These are phyloP conservation scores for Anisogramma anomala DNA, from an alignment of 2,329 filamentous ascomycete genomes.

Conservation along the genomic window DNA sequence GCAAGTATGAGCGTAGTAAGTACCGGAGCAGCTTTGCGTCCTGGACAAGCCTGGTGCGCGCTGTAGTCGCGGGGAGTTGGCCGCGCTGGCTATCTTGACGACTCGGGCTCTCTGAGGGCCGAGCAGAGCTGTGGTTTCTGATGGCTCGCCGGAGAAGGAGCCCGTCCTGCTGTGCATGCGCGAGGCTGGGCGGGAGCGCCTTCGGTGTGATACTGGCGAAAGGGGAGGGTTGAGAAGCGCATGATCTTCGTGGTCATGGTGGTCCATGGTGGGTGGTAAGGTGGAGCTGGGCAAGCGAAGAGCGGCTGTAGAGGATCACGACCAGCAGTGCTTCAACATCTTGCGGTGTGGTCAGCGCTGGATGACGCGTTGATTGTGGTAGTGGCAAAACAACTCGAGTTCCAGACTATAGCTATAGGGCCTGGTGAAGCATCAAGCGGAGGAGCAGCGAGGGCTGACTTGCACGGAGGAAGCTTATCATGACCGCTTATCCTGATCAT, in stretches of 20 bases:
- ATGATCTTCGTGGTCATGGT: slow-evolving; percentile 9
- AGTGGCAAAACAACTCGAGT: no score
- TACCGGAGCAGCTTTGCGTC: slow-evolving; percentile 12
- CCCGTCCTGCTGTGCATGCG: slow-evolving; percentile 11
- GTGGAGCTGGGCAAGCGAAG: not conserved
- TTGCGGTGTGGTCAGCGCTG: no score
- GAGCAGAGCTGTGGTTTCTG: slow-evolving; percentile 10
- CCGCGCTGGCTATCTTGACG: slow-evolving; percentile 10
- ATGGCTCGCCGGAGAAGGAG: slow-evolving; percentile 12
- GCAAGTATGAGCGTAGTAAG: not conserved
- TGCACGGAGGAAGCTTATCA: not conserved
- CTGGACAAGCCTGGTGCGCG: slow-evolving; percentile 3
- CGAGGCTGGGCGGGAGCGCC: slow-evolving; percentile 12
- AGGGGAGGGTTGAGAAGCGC: slow-evolving; percentile 1
- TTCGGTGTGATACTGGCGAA: slow-evolving; percentile 11
- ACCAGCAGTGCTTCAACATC: not conserved
- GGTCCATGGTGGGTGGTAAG: slow-evolving; percentile 1
- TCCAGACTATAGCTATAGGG: not conserved
- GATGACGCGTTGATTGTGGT: no score
- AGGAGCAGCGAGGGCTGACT: not conserved
- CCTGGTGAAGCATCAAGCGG: not conserved
- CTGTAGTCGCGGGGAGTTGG: slow-evolving; percentile 2
- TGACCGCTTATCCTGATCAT: not conserved
- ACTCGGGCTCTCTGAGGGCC: slow-evolving; percentile 6
- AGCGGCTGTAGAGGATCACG: not conserved